A percentile compares a stretch with the other conserved stretches of the same genome.
phyloP scores from a whole-genome alignment of 2,329 filamentous ascomycete species.

The Talaromyces sp. region DNA sequence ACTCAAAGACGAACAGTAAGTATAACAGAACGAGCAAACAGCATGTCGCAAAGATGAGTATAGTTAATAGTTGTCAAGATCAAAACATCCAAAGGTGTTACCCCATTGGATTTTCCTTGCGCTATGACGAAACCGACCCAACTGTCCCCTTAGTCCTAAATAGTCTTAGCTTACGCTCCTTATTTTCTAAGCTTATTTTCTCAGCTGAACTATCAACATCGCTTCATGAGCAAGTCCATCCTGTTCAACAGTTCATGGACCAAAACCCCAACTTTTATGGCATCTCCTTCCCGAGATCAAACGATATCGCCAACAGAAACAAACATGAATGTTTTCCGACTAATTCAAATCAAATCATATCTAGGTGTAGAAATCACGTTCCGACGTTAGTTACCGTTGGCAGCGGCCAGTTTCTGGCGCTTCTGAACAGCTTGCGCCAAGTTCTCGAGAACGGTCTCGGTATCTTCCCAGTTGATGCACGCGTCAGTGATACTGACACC shows the following conservation, averaged over 20 bases:
- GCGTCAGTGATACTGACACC: constrained; percentile 97
- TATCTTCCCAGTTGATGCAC: constrained; percentile 93
- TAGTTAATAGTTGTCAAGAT: no score
- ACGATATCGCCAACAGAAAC: not conserved
- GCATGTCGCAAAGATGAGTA: not conserved
- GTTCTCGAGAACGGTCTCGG: constrained; percentile 70
- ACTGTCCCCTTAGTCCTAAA: not conserved
- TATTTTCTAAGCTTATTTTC: constrained; percentile 4
- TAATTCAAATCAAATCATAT: not conserved
- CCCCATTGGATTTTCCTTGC: constrained; percentile 7
- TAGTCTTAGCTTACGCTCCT: not conserved
- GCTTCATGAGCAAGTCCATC: not conserved
- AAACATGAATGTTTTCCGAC: not conserved
- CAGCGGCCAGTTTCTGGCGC: constrained; percentile 56
- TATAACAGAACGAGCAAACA: not conserved
- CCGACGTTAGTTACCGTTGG: constrained; percentile 17
- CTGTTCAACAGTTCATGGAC: not conserved
- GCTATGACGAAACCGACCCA: constrained; percentile 9
- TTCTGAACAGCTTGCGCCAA: constrained; percentile 78
- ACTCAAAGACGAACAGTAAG: not conserved
- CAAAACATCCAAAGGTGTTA: constrained; percentile 10
- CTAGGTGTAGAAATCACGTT: not conserved
- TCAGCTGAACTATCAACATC: not conserved
- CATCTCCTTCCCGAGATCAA: not conserved
- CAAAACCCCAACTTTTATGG: not conserved